Evolutionary conservation across 139 green algal genomes (phyloP).

Genomic region (Chlorella sp.): DNA sequence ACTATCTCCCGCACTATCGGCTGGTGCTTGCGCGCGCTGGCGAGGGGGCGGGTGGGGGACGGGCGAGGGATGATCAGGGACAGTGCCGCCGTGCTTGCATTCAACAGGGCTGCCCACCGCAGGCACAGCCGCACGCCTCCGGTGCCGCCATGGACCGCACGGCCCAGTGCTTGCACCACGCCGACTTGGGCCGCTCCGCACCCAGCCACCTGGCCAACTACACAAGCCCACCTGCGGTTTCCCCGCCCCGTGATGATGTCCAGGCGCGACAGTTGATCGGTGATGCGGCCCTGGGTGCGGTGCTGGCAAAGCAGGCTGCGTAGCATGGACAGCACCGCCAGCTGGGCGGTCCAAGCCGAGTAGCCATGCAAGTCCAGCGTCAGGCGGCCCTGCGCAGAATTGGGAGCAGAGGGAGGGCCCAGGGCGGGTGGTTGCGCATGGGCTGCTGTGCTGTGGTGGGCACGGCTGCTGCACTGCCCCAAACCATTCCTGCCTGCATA

Average conservation of each 20-base stretch:
- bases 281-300: neutral
- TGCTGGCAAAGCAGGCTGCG: conserved; percentile 6
- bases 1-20: conserved; percentile 25
- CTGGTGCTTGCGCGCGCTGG: conserved; percentile 6
- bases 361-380: conserved; percentile 35
- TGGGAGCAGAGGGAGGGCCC: too few relatives aligned
- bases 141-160: too few relatives aligned
- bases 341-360: conserved; percentile 36
- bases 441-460: too few relatives aligned
- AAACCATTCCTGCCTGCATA: too few relatives aligned
- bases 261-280: neutral
- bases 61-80: too few relatives aligned
- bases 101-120: too few relatives aligned
- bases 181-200: too few relatives aligned
- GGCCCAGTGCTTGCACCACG: too few relatives aligned
- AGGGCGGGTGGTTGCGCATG: too few relatives aligned
- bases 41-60: neutral
- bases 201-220: neutral
- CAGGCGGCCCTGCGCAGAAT: neutral
- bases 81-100: too few relatives aligned
- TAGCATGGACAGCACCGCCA: conserved; percentile 36
- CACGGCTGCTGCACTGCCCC: too few relatives aligned
- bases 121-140: too few relatives aligned
- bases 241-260: conserved; percentile 33
- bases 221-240: conserved; percentile 6